These are phyloP conservation scores for Botrytis porri DNA, from an alignment of 2,329 filamentous ascomycete species.

Conservation along the genomic window DNA sequence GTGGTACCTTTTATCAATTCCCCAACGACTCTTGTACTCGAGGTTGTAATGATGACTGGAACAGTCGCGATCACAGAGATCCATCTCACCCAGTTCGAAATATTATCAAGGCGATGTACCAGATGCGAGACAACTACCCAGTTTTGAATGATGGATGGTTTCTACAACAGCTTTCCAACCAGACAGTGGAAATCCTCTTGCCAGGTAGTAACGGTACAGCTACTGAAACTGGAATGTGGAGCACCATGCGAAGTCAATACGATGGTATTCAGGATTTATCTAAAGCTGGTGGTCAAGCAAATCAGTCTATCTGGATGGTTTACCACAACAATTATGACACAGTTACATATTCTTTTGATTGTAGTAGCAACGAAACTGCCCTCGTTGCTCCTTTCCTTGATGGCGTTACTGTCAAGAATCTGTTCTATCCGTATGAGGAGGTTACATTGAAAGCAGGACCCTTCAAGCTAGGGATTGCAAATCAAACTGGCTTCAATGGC, in stretches of 20 bases:
- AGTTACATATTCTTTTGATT: slow-evolving; percentile 56
- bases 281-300: slow-evolving; percentile 43
- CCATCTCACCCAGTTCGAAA: slow-evolving; percentile 59
- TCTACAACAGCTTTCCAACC: slow-evolving; percentile 54
- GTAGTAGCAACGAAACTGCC: slow-evolving; percentile 42
- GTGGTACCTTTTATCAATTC: slow-evolving; percentile 56
- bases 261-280: slow-evolving; percentile 52
- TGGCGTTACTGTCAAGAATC: slow-evolving; percentile 56
- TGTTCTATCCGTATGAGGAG: slow-evolving; percentile 61
- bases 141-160: slow-evolving; percentile 58
- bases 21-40: slow-evolving; percentile 51
- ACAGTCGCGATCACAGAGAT: slow-evolving; percentile 60
- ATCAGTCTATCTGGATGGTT: slow-evolving; percentile 48
- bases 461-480: slow-evolving; percentile 47
- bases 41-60: slow-evolving; percentile 56
- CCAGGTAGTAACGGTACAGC: slow-evolving; percentile 51
- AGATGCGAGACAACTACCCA: slow-evolving; percentile 55
- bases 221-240: slow-evolving; percentile 61
- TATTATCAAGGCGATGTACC: slow-evolving; percentile 59
- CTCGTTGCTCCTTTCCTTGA: slow-evolving; percentile 55
- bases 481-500: slow-evolving; percentile 50
- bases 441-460: slow-evolving; percentile 48
- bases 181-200: slow-evolving; percentile 49
- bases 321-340: slow-evolving; percentile 50
- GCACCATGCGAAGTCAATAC: slow-evolving; percentile 51